phyloP scores from a whole-genome alignment of 2,329 filamentous ascomycete species.

The Claviceps sp. region DNA sequence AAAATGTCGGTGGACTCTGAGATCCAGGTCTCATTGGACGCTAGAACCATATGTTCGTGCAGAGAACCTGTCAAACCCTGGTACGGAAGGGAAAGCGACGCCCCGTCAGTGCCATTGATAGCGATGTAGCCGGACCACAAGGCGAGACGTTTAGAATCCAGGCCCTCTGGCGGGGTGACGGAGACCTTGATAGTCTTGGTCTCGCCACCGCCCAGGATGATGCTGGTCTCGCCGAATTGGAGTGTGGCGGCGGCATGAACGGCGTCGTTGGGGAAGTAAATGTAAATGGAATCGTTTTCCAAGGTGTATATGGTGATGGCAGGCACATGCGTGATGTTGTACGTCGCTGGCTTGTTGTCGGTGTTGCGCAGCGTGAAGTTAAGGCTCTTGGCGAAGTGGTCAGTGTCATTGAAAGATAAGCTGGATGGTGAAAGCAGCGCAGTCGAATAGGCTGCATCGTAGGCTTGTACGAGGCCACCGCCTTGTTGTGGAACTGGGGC shows the following conservation, averaged over 20 bases:
- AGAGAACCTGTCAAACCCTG: constrained; percentile 25
- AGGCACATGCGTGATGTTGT: constrained; percentile 35
- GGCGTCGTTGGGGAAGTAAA: constrained; percentile 34
- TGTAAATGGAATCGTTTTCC: constrained; percentile 18
- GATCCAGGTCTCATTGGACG: constrained; percentile 14
- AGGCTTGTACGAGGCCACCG: constrained; percentile 45
- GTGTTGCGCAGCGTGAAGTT: constrained; percentile 45
- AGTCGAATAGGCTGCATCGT: constrained; percentile 41
- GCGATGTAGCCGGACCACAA: constrained; percentile 8
- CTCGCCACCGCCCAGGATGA: constrained; percentile 3
- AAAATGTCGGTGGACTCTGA: constrained; percentile 13
- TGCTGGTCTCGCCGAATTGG: constrained; percentile 3
- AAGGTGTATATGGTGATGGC: constrained; percentile 41
- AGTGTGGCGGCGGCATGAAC: constrained; percentile 25
- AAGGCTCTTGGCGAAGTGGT: constrained; percentile 34
- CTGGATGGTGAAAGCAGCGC: constrained; percentile 41
- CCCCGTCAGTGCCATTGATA: constrained; percentile 24
- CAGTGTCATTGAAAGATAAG: constrained; percentile 51
- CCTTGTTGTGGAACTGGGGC: constrained; percentile 49
- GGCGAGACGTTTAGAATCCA: constrained; percentile 5
- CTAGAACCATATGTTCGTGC: constrained; percentile 16
- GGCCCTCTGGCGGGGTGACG: constrained; percentile 1
- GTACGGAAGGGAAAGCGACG: constrained; percentile 26
- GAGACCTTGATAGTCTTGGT: constrained; percentile 4
- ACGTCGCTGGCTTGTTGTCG: constrained; percentile 33